Percentiles rank a stretch among this genome's conserved stretches.
Conservation (phyloP, 2,329 filamentous ascomycete genomes). For the Didymella exigua region DNA sequence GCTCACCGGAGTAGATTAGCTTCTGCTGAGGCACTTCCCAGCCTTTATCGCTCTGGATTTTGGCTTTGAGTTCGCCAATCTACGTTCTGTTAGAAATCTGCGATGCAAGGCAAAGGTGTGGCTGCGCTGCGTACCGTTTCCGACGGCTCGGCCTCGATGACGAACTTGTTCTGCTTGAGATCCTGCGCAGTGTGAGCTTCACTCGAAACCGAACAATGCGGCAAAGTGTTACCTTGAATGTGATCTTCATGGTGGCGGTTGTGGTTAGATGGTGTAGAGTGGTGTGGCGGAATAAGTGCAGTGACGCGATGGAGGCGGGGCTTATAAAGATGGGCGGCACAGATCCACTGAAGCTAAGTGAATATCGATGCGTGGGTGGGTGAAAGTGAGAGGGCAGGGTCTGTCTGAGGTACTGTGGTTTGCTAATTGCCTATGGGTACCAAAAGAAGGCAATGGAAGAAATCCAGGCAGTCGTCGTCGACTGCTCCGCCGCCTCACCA, state of each 20-base stretch:
- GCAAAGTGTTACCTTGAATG: conserved; percentile 65
- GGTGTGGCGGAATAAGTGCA: conserved; percentile 20
- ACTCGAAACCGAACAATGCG: not conserved
- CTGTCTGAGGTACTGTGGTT: not conserved
- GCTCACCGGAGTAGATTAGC: conserved; percentile 94
- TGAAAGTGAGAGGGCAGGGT: not conserved
- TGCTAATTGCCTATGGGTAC: conserved; percentile 6
- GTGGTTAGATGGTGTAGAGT: conserved; percentile 11
- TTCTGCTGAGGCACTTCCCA: conserved; percentile 92
- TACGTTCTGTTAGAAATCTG: conserved; percentile 47
- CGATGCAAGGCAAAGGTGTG: conserved; percentile 20
- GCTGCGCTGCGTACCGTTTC: conserved; percentile 70
- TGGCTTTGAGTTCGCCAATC: conserved; percentile 91
- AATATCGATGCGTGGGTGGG: not conserved
- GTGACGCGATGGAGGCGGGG: conserved; percentile 34
- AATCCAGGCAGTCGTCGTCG: conserved; percentile 26
- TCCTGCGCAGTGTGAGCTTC: conserved; percentile 64
- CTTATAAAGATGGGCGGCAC: conserved; percentile 25
- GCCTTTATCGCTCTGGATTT: conserved; percentile 89
- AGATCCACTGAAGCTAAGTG: conserved; percentile 3
- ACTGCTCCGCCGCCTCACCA: conserved; percentile 1
- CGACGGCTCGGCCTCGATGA: conserved; percentile 89
- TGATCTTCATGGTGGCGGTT: conserved; percentile 66
- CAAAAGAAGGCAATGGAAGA: conserved; percentile 32
- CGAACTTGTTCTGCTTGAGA: conserved; percentile 98